Evolutionary conservation across 2,329 filamentous ascomycete genomes (phyloP), one percentile per base, ranked within the genome.

Genomic region (Cryphonectria parasitica): DNA sequence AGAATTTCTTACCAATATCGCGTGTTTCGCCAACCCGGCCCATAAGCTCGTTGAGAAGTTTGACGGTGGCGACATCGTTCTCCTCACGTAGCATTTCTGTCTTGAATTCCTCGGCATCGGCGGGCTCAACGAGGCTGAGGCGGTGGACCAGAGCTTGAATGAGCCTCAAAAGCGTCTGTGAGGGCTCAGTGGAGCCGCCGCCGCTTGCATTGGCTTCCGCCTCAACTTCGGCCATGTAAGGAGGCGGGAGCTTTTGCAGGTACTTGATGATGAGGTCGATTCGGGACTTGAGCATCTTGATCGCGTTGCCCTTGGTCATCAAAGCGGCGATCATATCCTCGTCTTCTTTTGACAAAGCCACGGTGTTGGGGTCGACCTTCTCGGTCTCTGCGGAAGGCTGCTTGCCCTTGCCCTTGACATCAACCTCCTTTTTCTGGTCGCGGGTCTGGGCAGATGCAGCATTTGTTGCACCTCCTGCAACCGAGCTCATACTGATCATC

Each of bases 401-500:
- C 79, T 90, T 87, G 58, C 87, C 85, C 78, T 87, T 84, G 22
- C 84, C 80, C 64, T 86, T 84, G 11, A 85, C 80, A 62, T 69
- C 70, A n/a, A 64, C 22, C 54, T 83, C 81, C 62, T 79, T 78
- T 69, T 84, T 83, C 69, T 84, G 83, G 75, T 80, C 82, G 75
- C 75, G 5, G 72, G 73, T 67, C 77, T 75, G 66, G 25, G 89
- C 83, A 43, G 89, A 89, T 15, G 92, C 90, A 34, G 94, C 95
- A 77, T 93, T 95, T 64, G 92, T 93, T 63, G 92, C 92, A 54
- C 92, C 93, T 67, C 91, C 90, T 0, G 95, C 95, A 28, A 99
- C 92, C 74, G 95, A 97, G 80, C 98, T 94, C 77, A 99, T 93
- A 75, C 93, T 92, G 74, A 99, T 98, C 94, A 98, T 98, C 81